These are phyloP conservation scores for Melaleuca quinquenervia DNA, from an alignment of 345 rosid species.

Conservation along the genomic window DNA sequence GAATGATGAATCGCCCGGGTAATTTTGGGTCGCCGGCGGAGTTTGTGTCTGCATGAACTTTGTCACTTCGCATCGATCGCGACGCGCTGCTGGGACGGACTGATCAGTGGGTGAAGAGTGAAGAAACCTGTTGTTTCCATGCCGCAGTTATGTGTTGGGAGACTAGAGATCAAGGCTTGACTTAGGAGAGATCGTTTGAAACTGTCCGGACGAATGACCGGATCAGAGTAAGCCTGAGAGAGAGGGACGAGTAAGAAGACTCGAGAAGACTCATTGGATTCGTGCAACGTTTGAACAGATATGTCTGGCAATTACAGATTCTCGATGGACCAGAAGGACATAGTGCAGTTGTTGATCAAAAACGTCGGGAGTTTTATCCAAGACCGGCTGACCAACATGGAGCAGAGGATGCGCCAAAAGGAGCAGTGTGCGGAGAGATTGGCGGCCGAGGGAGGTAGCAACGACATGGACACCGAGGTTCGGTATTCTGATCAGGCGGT, in stretches of 20 bases:
- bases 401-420: conserved; percentile 38
- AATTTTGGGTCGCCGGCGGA: background rate
- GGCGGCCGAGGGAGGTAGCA: conserved; percentile 42
- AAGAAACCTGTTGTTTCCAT: background rate
- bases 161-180: background rate
- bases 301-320: conserved; percentile 34
- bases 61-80: background rate
- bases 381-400: conserved; percentile 30
- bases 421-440: conserved; percentile 64
- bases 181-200: background rate
- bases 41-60: background rate
- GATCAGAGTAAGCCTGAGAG: background rate
- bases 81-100: background rate
- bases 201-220: background rate
- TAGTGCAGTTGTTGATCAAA: conserved; percentile 16
- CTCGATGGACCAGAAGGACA: conserved; percentile 37
- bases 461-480: conserved; percentile 22
- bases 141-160: background rate
- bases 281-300: background rate
- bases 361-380: conserved; percentile 34
- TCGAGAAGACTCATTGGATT: background rate
- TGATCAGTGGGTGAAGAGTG: background rate
- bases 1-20: background rate
- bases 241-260: background rate
- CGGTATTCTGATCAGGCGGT: conserved; percentile 64